Conservation (phyloP, 2,329 filamentous ascomycete genomes). For the Colletotrichum liriopes region DNA sequence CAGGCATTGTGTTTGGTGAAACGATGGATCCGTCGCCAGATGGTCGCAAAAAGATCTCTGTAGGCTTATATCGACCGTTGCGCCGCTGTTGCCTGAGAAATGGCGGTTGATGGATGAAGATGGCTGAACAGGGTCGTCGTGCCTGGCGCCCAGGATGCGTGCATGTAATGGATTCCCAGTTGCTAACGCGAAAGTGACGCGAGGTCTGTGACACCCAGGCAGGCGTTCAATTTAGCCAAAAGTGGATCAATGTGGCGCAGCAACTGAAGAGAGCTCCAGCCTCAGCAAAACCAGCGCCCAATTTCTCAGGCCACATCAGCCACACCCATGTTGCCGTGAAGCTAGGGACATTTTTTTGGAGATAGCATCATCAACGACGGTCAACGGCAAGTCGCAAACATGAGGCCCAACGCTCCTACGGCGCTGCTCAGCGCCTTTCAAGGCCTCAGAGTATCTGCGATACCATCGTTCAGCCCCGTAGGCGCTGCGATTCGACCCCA, state of each 20-base stretch:
- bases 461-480: slow-evolving; percentile 58
- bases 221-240: slow-evolving; percentile 19
- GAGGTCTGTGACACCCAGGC: slow-evolving; percentile 55
- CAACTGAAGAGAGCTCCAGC: slow-evolving; percentile 44
- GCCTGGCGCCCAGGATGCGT: slow-evolving; percentile 33
- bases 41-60: not conserved
- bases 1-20: slow-evolving; percentile 74
- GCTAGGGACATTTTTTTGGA: slow-evolving; percentile 52
- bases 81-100: slow-evolving; percentile 30
- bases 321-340: slow-evolving; percentile 33
- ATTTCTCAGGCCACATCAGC: slow-evolving; percentile 46
- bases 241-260: slow-evolving; percentile 40
- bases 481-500: slow-evolving; percentile 52
- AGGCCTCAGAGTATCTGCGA: slow-evolving; percentile 62
- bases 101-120: slow-evolving; percentile 5
- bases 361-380: slow-evolving; percentile 47
- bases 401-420: slow-evolving; percentile 63
- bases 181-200: slow-evolving; percentile 63
- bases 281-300: slow-evolving; percentile 27
- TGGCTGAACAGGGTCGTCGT: slow-evolving; percentile 12
- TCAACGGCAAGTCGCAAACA: slow-evolving; percentile 53
- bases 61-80: not conserved
- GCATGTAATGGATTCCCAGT: slow-evolving; percentile 34
- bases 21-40: not conserved
- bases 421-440: slow-evolving; percentile 67